Conservation (phyloP, 2,329 filamentous ascomycete species). For the Fusarium vanettenii region DNA sequence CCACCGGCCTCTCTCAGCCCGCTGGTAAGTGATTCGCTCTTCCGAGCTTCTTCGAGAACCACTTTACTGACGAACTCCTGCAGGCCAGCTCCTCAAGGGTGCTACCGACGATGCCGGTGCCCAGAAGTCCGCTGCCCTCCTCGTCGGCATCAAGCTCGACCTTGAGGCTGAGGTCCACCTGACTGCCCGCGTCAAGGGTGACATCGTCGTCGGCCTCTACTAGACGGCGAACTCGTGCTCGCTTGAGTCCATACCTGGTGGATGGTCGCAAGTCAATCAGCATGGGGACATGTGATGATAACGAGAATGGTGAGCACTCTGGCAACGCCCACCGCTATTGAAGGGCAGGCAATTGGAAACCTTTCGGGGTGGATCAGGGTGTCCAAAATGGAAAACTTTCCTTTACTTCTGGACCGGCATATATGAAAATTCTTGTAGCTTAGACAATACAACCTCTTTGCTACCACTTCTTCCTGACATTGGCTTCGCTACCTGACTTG, state of each 20-base stretch:
- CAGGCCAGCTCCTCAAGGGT: constrained; percentile 67
- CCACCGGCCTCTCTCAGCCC: constrained; percentile 51
- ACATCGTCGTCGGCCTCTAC: constrained; percentile 62
- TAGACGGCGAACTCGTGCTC: constrained; percentile 17
- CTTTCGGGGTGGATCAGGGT: constrained; percentile 13
- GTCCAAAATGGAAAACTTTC: constrained; percentile 26
- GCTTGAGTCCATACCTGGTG: constrained; percentile 16
- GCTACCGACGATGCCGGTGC: constrained; percentile 68
- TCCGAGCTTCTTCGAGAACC: not conserved
- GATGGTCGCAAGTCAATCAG: constrained; percentile 27
- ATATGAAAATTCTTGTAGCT: constrained; percentile 32
- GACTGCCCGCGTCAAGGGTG: constrained; percentile 69
- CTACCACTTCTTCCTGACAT: constrained; percentile 15
- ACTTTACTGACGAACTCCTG: constrained; percentile 7
- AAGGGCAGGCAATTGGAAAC: constrained; percentile 26
- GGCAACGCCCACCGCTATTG: constrained; percentile 29
- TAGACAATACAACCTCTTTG: constrained; percentile 26
- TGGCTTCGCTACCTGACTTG: not conserved
- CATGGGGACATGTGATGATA: constrained; percentile 33
- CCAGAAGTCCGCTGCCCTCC: constrained; percentile 66
- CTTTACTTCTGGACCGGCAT: constrained; percentile 23
- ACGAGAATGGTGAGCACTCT: constrained; percentile 31
- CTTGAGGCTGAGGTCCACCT: constrained; percentile 72
- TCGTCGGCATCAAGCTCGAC: constrained; percentile 73
- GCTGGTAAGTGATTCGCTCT: constrained; percentile 35